Evolutionary conservation across 2,329 filamentous ascomycete species (phyloP).

Genomic region (Diaporthe destruens): DNA sequence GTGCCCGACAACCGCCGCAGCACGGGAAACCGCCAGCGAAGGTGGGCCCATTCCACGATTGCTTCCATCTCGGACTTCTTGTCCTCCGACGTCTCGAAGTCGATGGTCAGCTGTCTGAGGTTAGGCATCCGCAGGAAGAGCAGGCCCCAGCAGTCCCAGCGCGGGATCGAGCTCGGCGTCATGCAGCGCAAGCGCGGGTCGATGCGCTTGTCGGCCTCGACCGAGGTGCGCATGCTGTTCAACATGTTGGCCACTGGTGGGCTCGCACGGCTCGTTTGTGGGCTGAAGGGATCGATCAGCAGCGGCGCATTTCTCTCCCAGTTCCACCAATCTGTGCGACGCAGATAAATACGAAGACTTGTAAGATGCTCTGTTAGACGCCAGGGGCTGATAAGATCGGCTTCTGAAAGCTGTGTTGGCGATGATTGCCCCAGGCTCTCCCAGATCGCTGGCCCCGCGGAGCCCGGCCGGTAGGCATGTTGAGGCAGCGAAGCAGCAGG

Average conservation of each 20-base stretch:
- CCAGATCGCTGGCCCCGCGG: background rate
- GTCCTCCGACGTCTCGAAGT: conserved; percentile 36
- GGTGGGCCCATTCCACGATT: conserved; percentile 34
- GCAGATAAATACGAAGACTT: conserved; percentile 26
- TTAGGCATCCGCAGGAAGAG: conserved; percentile 30
- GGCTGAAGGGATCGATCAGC: conserved; percentile 20
- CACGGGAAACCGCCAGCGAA: conserved; percentile 21
- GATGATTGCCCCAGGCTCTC: background rate
- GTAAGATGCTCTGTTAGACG: conserved; percentile 29
- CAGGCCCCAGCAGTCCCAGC: conserved; percentile 25
- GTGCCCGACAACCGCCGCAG: conserved; percentile 4
- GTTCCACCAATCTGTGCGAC: conserved; percentile 36
- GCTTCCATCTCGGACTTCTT: conserved; percentile 32
- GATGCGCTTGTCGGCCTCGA: background rate
- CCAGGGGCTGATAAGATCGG: background rate
- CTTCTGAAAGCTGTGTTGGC: background rate
- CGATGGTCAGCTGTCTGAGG: conserved; percentile 35
- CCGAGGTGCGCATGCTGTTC: background rate
- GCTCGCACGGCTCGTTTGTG: too few relatives aligned
- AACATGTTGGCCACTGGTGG: too few relatives aligned
- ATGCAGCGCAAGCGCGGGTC: background rate
- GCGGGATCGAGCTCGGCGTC: background rate
- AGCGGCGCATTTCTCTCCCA: conserved; percentile 26
- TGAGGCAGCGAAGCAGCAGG: background rate
- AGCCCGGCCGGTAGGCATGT: background rate